Conservation (phyloP, 768 basidiomycete genomes). For the Lentinula guzmanii region DNA sequence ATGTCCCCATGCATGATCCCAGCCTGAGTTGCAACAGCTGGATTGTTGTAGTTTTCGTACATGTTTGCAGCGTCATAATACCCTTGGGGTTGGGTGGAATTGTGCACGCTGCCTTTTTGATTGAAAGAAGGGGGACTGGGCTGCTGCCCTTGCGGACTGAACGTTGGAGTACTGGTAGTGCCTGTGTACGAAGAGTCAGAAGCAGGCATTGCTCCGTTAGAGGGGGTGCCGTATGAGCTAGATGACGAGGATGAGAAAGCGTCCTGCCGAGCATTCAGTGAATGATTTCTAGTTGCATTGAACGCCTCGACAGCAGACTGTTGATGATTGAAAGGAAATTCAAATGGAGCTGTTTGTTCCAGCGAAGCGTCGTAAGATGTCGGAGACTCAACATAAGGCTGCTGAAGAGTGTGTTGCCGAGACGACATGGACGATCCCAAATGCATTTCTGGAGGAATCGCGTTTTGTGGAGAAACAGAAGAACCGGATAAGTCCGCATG, state of each 20-base stretch:
- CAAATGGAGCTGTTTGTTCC: background rate
- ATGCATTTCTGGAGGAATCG: background rate
- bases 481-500: background rate
- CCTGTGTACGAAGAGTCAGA: background rate
- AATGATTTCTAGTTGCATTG: background rate
- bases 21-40: background rate
- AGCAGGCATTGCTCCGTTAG: background rate
- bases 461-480: background rate
- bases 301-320: background rate
- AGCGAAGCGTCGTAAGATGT: background rate
- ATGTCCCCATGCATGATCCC: background rate
- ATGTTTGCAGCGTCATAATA: background rate
- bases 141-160: background rate
- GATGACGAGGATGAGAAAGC: background rate
- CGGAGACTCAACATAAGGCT: conserved; percentile 3
- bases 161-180: background rate
- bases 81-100: background rate
- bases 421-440: background rate
- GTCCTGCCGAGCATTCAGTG: background rate
- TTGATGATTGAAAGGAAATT: background rate
- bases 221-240: background rate
- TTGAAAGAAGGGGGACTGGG: background rate
- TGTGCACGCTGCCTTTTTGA: background rate
- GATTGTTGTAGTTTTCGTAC: background rate
- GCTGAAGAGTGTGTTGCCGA: background rate